phyloP scores from a whole-genome alignment of 306 rosid species.

The Ormosia emarginata region DNA sequence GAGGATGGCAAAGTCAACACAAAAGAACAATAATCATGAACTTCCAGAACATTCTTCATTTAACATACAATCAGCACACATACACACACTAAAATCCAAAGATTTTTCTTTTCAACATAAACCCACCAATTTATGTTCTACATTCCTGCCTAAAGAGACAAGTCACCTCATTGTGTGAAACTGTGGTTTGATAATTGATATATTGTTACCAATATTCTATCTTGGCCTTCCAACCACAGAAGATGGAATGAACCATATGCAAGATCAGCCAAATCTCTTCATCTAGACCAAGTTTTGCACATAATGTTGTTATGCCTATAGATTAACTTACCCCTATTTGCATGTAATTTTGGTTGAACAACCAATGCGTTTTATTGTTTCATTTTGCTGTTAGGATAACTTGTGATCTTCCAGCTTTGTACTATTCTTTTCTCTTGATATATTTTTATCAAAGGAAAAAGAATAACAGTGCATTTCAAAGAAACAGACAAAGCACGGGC shows the following conservation, averaged over 20 bases:
- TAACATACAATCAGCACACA: neutral
- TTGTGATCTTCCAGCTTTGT: neutral
- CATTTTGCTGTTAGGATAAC: neutral
- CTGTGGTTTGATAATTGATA: neutral
- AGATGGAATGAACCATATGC: neutral
- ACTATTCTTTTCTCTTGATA: neutral
- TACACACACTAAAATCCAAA: neutral
- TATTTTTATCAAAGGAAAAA: neutral
- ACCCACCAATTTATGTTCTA: conserved; percentile 10
- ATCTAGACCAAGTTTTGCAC: neutral
- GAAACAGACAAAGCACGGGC: neutral
- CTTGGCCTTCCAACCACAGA: neutral
- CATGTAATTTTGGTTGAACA: neutral
- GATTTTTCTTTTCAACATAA: neutral
- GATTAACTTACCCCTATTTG: neutral
- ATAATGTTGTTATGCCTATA: neutral
- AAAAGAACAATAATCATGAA: neutral
- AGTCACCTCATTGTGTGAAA: conserved; percentile 2
- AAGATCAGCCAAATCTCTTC: neutral
- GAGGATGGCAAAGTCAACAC: conserved; percentile 24
- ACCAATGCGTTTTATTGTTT: neutral
- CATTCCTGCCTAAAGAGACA: neutral
- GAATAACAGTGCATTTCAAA: neutral
- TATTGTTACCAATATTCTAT: neutral
- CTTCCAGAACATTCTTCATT: neutral